Percentiles rank a stretch among this genome's conserved stretches.
phyloP scores from a whole-genome alignment of 2,329 filamentous ascomycete species.

The Colletotrichum scovillei region DNA sequence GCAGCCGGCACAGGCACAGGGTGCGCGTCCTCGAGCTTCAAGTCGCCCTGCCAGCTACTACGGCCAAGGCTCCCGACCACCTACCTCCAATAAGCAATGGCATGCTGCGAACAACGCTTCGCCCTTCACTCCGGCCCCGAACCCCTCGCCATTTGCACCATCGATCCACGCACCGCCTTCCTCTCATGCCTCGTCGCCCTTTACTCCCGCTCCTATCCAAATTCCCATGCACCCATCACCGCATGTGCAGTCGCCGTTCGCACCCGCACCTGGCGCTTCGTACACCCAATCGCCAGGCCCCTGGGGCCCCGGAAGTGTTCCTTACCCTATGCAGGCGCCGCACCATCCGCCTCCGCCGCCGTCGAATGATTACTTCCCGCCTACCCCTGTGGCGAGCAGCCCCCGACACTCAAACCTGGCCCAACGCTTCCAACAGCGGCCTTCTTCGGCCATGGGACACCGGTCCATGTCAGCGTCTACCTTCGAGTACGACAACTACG shows the following conservation, averaged over 20 bases:
- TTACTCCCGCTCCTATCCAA: constrained; percentile 4
- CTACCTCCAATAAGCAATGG: constrained; percentile 34
- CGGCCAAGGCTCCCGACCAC: constrained; percentile 34
- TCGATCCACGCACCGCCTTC: constrained; percentile 10
- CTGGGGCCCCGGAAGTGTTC: constrained; percentile 21
- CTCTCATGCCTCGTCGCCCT: constrained; percentile 18
- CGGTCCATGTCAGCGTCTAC: constrained; percentile 41
- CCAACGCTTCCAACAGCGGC: constrained; percentile 39
- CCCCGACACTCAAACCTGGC: constrained; percentile 41
- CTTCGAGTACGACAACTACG: constrained; percentile 49
- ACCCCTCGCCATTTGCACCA: not conserved
- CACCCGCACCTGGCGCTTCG: constrained; percentile 4
- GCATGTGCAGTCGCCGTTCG: constrained; percentile 21
- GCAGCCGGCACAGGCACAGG: not conserved
- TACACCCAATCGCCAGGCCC: constrained; percentile 13
- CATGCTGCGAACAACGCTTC: constrained; percentile 19
- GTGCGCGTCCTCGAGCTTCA: constrained; percentile 42
- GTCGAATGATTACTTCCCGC: constrained; percentile 32
- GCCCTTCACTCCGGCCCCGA: not conserved
- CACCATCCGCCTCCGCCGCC: not conserved
- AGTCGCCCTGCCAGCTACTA: constrained; percentile 35
- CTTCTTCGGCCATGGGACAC: constrained; percentile 55
- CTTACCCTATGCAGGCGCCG: constrained; percentile 23
- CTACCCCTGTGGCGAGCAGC: constrained; percentile 37
- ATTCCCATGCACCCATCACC: not conserved